Base-by-base conservation (phyloP, 805 yeast genomes). In the Lipomyces anomalus region DNA sequence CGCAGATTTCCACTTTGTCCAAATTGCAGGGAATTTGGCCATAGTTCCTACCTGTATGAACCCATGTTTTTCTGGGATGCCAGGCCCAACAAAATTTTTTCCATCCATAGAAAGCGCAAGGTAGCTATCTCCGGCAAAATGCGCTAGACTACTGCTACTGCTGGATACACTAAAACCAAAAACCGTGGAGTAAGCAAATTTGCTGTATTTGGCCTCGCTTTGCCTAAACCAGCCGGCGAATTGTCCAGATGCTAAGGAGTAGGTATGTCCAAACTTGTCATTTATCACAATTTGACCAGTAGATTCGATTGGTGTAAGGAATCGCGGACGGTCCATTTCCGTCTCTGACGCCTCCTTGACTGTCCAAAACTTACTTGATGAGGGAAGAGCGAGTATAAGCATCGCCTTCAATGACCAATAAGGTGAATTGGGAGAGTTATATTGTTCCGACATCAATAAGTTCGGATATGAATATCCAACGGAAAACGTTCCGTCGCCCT, bases 401-500 rank as follows among this genome's bases (percentile, higher is more conserved):
- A 57, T 47, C 17, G 41, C 35, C 43, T 57, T 57, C 46, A 57
- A 24, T 5, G 58, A 54, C 61, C 61, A 57, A 36, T 57, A 57
- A 6, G 60, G 60, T 17, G 61, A 57, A 38, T 46, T 44, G 4
- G 58, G 37, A 2, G 59, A 57, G 45, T 57, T 57, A 40, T 57
- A 57, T 11, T 47, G 41, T 40, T 57, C 61, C 6, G 57, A 48
- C 55, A 57, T 53, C 40, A 55, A 43, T 4, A 45, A 43, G 39
- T 57, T 57, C 6, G 61, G 61, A 34, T 57, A 57, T 17, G 49
- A 41, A 41, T 53, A 57, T 2, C 61, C 61, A 6, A 57, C 44
- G 3, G 58, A 41, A 21, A 57, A 46, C 3, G 52, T 22, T 11
- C 56, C 59, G n/a, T 47, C 47, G 36, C 56, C 51, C 22, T 43